Conservation (phyloP, 192 early-diverging fungal genomes). For the Jimgerdemannia lactiflua region DNA sequence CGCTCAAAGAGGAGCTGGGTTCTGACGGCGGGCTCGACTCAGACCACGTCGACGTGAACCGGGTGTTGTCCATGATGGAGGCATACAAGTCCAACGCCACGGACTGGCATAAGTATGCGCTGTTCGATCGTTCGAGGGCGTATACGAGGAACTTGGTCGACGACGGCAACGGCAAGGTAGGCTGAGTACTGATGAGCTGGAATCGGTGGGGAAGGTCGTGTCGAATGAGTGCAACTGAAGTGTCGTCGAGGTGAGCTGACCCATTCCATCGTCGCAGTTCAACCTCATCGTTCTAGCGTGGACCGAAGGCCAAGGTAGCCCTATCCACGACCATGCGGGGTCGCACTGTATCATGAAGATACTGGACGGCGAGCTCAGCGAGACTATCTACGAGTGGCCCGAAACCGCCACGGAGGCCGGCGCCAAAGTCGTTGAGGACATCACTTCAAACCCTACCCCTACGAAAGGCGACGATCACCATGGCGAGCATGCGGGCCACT, state of each 20-base stretch:
- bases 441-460: slow-evolving; percentile 12
- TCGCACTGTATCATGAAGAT: slow-evolving; percentile 94
- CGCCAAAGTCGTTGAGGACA: slow-evolving; percentile 23
- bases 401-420: slow-evolving; percentile 25
- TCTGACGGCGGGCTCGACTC: slow-evolving; percentile 52
- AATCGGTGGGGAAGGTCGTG: background rate
- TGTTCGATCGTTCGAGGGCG: slow-evolving; percentile 62
- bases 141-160: slow-evolving; percentile 92
- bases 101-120: slow-evolving; percentile 77
- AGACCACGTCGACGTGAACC: slow-evolving; percentile 49
- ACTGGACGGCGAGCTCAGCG: slow-evolving; percentile 74
- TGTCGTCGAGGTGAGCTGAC: background rate
- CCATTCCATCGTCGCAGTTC: slow-evolving; percentile 42
- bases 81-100: slow-evolving; percentile 59
- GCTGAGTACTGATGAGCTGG: background rate
- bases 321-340: slow-evolving; percentile 89
- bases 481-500: slow-evolving; percentile 11
- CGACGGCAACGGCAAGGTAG: slow-evolving; percentile 78
- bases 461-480: slow-evolving; percentile 14
- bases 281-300: slow-evolving; percentile 91
- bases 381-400: slow-evolving; percentile 80
- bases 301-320: slow-evolving; percentile 66
- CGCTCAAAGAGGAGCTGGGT: slow-evolving; percentile 51
- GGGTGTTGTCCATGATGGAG: slow-evolving; percentile 65
- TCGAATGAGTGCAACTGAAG: background rate